Evolutionary conservation across 2,329 filamentous ascomycete genomes (phyloP).

Genomic region (Alternaria arbusti): DNA sequence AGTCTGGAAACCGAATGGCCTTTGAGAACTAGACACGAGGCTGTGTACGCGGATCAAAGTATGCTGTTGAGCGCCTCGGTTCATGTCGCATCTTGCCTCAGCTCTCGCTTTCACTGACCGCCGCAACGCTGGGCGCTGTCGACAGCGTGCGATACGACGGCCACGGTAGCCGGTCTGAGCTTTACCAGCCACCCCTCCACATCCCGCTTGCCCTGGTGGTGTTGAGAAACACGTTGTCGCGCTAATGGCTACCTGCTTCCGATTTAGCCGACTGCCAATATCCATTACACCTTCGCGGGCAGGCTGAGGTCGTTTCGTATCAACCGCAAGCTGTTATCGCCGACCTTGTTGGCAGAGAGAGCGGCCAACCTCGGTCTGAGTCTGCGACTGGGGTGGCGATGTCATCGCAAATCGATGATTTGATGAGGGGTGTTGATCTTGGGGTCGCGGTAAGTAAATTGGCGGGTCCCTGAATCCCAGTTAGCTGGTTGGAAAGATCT

Average conservation of each 20-base stretch:
- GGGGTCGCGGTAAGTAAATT: background rate
- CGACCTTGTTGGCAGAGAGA: background rate
- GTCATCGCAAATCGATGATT: background rate
- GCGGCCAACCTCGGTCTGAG: background rate
- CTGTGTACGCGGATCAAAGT: background rate
- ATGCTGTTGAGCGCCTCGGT: background rate
- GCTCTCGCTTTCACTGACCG: background rate
- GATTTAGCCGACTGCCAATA: background rate
- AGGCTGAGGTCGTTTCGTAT: background rate
- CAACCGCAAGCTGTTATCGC: background rate
- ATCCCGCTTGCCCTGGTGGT: background rate
- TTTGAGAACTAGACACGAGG: background rate
- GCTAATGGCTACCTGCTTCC: background rate
- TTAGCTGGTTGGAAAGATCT: constrained; percentile 9
- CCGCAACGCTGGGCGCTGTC: background rate
- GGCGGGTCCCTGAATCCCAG: constrained; percentile 1
- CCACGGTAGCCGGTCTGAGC: background rate
- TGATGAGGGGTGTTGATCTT: background rate
- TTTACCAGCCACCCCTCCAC: background rate
- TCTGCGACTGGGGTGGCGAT: background rate
- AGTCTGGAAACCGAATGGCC: background rate
- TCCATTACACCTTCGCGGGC: background rate
- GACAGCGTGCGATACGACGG: background rate
- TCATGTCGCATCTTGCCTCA: background rate
- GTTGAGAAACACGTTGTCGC: background rate